Conservation (phyloP, 1,284 basidiomycete genomes). For the Ustilago crameri region DNA sequence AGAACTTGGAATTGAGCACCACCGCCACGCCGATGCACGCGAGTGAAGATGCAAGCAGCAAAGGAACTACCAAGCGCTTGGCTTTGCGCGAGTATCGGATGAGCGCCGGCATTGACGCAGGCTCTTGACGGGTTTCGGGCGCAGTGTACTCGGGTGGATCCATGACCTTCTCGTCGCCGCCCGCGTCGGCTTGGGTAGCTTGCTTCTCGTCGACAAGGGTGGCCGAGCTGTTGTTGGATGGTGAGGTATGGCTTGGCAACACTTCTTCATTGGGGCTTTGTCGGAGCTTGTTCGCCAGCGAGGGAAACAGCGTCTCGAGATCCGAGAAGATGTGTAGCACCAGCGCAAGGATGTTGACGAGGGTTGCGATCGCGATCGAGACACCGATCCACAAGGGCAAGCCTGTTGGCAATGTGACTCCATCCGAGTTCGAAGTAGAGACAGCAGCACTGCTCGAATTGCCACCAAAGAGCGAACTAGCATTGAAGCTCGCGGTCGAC, state of each 20-base stretch:
- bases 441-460: background rate
- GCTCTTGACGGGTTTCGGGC: background rate
- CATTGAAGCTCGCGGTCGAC: background rate
- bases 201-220: slow-evolving; percentile 12
- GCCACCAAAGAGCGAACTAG: slow-evolving; percentile 5
- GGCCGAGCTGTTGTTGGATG: slow-evolving; percentile 10
- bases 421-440: background rate
- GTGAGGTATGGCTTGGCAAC: background rate
- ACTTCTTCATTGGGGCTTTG: background rate
- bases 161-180: background rate
- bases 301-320: slow-evolving; percentile 17
- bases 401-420: background rate
- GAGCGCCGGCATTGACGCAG: background rate
- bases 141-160: slow-evolving; percentile 18
- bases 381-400: slow-evolving; percentile 33
- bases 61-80: slow-evolving; percentile 13
- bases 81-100: slow-evolving; percentile 11
- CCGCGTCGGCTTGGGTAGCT: background rate
- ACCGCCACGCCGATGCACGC: slow-evolving; percentile 17
- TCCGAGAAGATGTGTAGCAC: slow-evolving; percentile 24
- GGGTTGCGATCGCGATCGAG: background rate
- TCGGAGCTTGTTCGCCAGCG: background rate
- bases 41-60: slow-evolving; percentile 17
- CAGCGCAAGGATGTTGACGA: slow-evolving; percentile 18
- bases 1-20: slow-evolving; percentile 30